Evolutionary conservation across 805 yeast genomes (phyloP), one percentile per base, ranked within the genome.

Genomic region (Phaffomyces opuntiae): DNA sequence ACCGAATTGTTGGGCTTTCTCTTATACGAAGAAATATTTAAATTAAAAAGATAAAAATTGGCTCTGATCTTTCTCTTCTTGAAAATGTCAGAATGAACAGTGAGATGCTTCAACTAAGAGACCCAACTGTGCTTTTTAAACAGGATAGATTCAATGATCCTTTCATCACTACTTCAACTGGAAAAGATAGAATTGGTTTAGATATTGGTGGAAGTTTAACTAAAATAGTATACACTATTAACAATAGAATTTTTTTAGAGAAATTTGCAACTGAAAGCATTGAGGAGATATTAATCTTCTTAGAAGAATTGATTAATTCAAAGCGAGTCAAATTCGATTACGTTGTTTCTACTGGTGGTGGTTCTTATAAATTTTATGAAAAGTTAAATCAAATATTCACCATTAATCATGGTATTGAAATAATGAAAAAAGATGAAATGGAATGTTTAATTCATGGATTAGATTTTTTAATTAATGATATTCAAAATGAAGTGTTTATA

Each of bases 151-250:
- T 36, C 21, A 27, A 38, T 11, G 24, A 24, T 25, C 39, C 37
- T 14, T 17, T 25, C 12, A 19, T 21, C 3, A 14, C 27, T 17
- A 19, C 14, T 17, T 12, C 39, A 7, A n/a, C 35, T 16, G 38
- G 34, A 24, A 38, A 25, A 21, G 46, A 46, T 19, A 43, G 46
- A 25, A 43, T 46, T 16, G 49, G 46, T 16, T 36, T 46, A 26
- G 99, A 93, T 60, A 91, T 93, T 49, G 99, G 99, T 27, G 99
- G 99, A 0, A 84, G 96, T 0, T 68, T 93, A 46, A 91, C 98
- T 7, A 93, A 93, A 60, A 73, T 91, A 39, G 91, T 90, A 0
- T 91, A 87, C 59, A 72, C 50, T 70, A 72, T 47, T 57, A 62
- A 40, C 61, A 60, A 19, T 69, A 84, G 45, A 75, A 75, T 55